These are phyloP conservation scores for Micromonas pusilla DNA, from an alignment of 139 green algal species.

Conservation along the genomic window DNA sequence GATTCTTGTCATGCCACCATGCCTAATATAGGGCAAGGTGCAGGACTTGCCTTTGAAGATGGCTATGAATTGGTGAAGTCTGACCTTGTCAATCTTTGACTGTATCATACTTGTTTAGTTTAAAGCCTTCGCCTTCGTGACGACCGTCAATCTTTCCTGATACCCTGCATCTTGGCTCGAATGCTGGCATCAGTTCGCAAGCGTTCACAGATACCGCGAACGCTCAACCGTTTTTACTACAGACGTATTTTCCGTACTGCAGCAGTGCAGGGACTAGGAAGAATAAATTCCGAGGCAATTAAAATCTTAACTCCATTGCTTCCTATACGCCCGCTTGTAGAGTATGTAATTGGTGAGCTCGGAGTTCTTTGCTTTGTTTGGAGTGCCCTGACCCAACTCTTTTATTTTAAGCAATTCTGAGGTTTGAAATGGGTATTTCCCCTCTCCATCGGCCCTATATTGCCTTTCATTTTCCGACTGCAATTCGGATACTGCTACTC, in stretches of 20 bases:
- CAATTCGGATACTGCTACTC: constrained; percentile 25
- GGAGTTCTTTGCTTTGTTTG: no score
- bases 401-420: no score
- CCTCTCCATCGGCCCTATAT: neutral
- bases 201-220: neutral
- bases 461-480: neutral
- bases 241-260: constrained; percentile 7
- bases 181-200: neutral
- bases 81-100: no score
- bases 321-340: constrained; percentile 9
- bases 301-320: constrained; percentile 22
- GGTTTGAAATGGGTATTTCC: no score
- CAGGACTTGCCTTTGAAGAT: constrained; percentile 23
- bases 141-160: no score
- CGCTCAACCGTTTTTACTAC: neutral
- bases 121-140: no score
- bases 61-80: neutral
- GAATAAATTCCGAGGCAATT: constrained; percentile 20
- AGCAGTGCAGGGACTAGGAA: constrained; percentile 10
- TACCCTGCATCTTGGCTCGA: no score
- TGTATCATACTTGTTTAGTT: no score
- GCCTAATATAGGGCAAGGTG: constrained; percentile 21
- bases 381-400: no score
- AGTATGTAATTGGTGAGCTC: no score
- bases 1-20: constrained; percentile 26